phyloP scores from a whole-genome alignment of 73 alveolate species.

The Urostyla sp. region DNA sequence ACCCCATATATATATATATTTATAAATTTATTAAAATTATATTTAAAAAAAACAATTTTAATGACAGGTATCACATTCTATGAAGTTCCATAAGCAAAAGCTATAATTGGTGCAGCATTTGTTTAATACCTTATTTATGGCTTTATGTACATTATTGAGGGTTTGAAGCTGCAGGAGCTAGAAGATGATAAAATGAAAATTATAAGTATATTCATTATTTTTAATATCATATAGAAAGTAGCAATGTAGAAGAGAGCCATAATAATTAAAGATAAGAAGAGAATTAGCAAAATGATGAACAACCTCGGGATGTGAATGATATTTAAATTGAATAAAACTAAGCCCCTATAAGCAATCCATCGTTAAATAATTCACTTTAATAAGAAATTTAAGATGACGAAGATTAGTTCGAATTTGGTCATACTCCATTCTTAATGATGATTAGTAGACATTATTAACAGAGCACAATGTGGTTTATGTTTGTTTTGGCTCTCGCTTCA shows the following conservation, averaged over 20 bases:
- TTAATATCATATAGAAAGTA: constrained; percentile 4
- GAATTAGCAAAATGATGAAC: not conserved
- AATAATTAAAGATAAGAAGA: constrained; percentile 17
- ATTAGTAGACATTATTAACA: constrained; percentile 46
- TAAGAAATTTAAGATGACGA: constrained; percentile 32
- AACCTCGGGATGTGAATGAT: constrained; percentile 7
- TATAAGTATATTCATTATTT: not conserved
- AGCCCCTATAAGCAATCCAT: not conserved
- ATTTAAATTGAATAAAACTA: not conserved
- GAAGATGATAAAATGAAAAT: not conserved
- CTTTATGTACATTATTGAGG: constrained; percentile 55
- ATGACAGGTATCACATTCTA: too few species aligned
- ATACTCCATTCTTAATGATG: constrained; percentile 30
- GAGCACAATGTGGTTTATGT: constrained; percentile 46
- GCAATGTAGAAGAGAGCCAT: constrained; percentile 4
- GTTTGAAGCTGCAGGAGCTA: constrained; percentile 26
- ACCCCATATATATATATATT: too few species aligned
- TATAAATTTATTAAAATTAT: too few species aligned
- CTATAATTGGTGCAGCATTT: constrained; percentile 67
- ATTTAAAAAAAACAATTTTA: too few species aligned
- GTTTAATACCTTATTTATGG: constrained; percentile 54
- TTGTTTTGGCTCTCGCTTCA: constrained; percentile 47
- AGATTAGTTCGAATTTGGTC: constrained; percentile 30
- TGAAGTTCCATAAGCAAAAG: constrained; percentile 44
- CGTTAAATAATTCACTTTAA: not conserved